Percentiles rank a stretch among this genome's conserved stretches.
These are phyloP conservation scores for Trichoderma semiorbis DNA, from an alignment of 2,329 filamentous ascomycete species.

Conservation along the genomic window DNA sequence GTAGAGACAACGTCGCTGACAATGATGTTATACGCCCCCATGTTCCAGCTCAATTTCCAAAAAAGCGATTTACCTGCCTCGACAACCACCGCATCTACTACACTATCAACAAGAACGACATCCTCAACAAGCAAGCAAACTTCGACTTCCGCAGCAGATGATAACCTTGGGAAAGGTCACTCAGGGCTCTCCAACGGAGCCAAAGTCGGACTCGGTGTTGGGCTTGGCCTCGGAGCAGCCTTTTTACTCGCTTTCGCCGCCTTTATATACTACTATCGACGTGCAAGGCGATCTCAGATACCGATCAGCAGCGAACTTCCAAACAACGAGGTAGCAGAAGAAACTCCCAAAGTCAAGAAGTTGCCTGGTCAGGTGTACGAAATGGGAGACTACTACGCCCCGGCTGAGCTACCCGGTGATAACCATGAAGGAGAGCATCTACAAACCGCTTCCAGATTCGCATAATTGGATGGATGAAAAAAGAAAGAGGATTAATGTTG, in stretches of 20 bases:
- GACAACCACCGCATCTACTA: neutral
- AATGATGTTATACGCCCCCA: constrained; percentile 26
- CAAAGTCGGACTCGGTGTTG: constrained; percentile 21
- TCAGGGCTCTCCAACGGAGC: constrained; percentile 20
- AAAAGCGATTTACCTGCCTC: constrained; percentile 24
- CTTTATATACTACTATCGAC: constrained; percentile 14
- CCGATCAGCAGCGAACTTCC: neutral
- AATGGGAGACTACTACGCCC: neutral
- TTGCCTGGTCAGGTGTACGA: neutral
- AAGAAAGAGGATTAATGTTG: neutral
- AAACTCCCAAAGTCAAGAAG: neutral
- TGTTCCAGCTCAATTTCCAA: constrained; percentile 31
- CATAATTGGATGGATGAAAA: neutral
- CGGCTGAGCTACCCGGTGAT: neutral
- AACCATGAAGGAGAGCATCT: neutral
- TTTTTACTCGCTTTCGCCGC: constrained; percentile 14
- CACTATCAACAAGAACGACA: neutral
- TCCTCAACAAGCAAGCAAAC: neutral
- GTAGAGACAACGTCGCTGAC: neutral
- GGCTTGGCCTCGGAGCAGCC: constrained; percentile 11
- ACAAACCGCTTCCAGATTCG: neutral
- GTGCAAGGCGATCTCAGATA: neutral
- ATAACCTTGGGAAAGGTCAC: neutral
- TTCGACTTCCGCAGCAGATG: neutral
- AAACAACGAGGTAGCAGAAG: neutral